Evolutionary conservation across 2,329 filamentous ascomycete species (phyloP), one percentile per base, ranked within the genome.

Genomic region (Pochonia chlamydosporia): DNA sequence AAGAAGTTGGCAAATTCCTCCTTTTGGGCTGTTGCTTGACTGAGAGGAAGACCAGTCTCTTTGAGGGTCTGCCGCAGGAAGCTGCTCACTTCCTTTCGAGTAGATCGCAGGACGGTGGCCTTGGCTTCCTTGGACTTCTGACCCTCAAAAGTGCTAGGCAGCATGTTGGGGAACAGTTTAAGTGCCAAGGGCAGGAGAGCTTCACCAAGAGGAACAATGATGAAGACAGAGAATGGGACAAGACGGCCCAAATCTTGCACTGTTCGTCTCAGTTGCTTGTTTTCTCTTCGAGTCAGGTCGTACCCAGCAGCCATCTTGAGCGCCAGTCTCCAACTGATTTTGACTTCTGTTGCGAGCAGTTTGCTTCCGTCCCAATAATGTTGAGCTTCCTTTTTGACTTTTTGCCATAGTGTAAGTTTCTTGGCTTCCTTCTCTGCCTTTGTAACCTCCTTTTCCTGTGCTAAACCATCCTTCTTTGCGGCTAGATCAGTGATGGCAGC

Each of bases 361-460:
- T 99, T 99, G 24, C 90, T 97, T 50, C 93, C 93, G 69, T 99
- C 93, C 92, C 93, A 97, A 72, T 99, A 99, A 67, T 99, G 93
- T 52, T 85, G 82, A 13, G 76, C 78, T 69, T 99, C 93, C 67
- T 95, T 91, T 78, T 96, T 99, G 62, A 99, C 84, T 72, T 91
- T 95, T 66, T 97, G 88, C 68, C 82, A 85, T 2, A 97, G 43
- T 0, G 91, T 96, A 68, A 96, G 71, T 64, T 96, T 96, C 73
- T 91, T 89, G 58, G 85, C 79, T 52, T 87, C 84, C 66, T 87
- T 85, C 56, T 82, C 63, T 45, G 62, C 63, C 75, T 68, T 73
- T 14, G 67, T 69, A 48, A 65, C 60, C 30, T 87, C 81, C 55
- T 81, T 77, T 61, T 82, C 82, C 48, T 81, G 76, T 8, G 78